These are phyloP conservation scores for Abrus precatorius DNA, from an alignment of 306 rosid species.

Conservation along the genomic window DNA sequence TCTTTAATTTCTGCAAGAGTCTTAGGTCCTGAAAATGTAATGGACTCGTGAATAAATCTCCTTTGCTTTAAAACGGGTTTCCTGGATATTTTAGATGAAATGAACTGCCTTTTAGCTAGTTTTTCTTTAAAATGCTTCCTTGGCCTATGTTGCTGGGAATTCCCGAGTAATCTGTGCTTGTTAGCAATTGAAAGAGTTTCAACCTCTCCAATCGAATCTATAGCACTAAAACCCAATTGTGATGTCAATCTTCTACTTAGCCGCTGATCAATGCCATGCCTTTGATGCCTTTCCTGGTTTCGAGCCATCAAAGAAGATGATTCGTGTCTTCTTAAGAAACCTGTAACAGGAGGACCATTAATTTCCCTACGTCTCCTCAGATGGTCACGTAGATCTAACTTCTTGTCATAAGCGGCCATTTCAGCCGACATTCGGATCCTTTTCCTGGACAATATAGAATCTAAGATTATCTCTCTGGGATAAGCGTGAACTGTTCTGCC, in stretches of 20 bases:
- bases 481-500: conserved; percentile 49
- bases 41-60: conserved; percentile 44
- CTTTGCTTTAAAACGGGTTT: conserved; percentile 51
- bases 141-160: conserved; percentile 57
- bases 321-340: conserved; percentile 59
- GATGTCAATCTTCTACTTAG: conserved; percentile 63
- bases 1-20: conserved; percentile 77
- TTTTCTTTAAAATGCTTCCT: conserved; percentile 58
- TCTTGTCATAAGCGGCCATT: conserved; percentile 50
- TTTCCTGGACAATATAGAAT: conserved; percentile 63
- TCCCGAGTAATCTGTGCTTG: conserved; percentile 53
- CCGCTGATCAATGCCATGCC: conserved; percentile 46
- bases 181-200: conserved; percentile 52
- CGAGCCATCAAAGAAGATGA: conserved; percentile 53
- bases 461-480: conserved; percentile 57
- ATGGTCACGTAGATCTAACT: conserved; percentile 71
- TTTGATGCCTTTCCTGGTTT: conserved; percentile 46
- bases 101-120: conserved; percentile 46
- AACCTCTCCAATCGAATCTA: conserved; percentile 49
- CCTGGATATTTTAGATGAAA: conserved; percentile 56
- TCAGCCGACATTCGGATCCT: conserved; percentile 60
- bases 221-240: conserved; percentile 52
- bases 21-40: conserved; percentile 75
- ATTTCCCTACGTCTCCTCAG: conserved; percentile 67
- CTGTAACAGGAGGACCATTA: conserved; percentile 47